Evolutionary conservation across 768 basidiomycete species (phyloP).

Genomic region (Tulasnella sp.): DNA sequence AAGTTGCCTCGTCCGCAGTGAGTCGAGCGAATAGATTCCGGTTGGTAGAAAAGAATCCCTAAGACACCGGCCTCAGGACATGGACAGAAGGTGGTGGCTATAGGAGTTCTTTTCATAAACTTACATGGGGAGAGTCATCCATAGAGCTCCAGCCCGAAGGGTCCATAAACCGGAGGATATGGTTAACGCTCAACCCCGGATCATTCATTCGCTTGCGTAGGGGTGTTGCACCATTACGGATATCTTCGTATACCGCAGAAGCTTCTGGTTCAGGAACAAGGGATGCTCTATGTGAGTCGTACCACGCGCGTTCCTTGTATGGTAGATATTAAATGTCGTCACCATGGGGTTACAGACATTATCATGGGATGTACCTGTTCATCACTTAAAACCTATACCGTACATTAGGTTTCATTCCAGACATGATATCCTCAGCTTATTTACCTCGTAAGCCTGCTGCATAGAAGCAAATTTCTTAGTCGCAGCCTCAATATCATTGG

Average conservation of each 20-base stretch:
- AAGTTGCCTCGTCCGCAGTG: constrained; percentile 59
- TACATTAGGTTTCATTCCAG: constrained; percentile 4
- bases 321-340: constrained; percentile 27
- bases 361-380: constrained; percentile 55
- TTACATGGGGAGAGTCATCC: constrained; percentile 48
- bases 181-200: constrained; percentile 65
- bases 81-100: background rate
- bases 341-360: constrained; percentile 16
- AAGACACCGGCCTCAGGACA: background rate
- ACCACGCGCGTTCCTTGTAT: constrained; percentile 90
- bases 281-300: constrained; percentile 81
- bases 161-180: constrained; percentile 78
- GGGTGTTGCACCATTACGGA: constrained; percentile 48
- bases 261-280: constrained; percentile 72
- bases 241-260: constrained; percentile 71
- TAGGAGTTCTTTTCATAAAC: too few species aligned
- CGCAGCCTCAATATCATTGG: constrained; percentile 66
- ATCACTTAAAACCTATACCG: constrained; percentile 68
- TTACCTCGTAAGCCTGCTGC: constrained; percentile 92
- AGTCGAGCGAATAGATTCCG: constrained; percentile 75
- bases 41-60: constrained; percentile 89
- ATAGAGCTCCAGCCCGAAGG: constrained; percentile 50
- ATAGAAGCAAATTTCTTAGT: constrained; percentile 76
- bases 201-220: constrained; percentile 38
- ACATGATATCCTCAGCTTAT: constrained; percentile 18